Base-by-base conservation (phyloP, 148 eudicot species). In the Rheum nobile region DNA sequence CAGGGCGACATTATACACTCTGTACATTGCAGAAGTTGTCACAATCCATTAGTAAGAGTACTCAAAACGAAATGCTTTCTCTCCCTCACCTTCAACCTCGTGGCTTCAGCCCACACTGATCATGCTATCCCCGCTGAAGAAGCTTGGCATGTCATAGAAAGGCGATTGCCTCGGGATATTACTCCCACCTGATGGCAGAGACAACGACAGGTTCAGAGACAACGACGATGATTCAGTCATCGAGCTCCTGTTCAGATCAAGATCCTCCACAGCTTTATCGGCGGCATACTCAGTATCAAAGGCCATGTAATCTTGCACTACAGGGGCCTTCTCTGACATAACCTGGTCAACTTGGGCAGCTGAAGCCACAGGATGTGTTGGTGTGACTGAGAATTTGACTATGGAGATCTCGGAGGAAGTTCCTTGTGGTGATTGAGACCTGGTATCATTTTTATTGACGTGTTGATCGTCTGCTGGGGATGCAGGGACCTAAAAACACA, bases 201-300 rank as follows among this genome's bases (percentile, higher is more conserved):
- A 85, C 50, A 88, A 72, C 0, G 91, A 85, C 9, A 88, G 79
- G 44, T 78, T 74, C 54, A 85, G 81, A 65, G 91, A 88, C 57
- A 88, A 31, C 14, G 75, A 67, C 11, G 79, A 54, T 31, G 80
- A 71, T 35, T 84, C 86, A 21, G 24, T 54, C 22, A 29, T 16
- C 12, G 57, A 69, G 22, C 54, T 75, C 41, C 78, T 76, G 26
- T 72, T 85, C 37, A 74, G 29, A 76, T 77, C 78, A 75, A 74
- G 47, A 74, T 78, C 84, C 42, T 39, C 74, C 22, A 22, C 71
- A 67, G 80, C 24, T 65, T 54, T 54, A 54, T 54, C 31, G 10
- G 61, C 5, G 29, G 82, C 41, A 70, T 8, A 24, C 24, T 38
- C 47, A n/a, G 47, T 70, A 10, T 39, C 21, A 46, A 48, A 70